These are phyloP conservation scores for Brassica rapa DNA, from an alignment of 345 rosid species.

Conservation along the genomic window DNA sequence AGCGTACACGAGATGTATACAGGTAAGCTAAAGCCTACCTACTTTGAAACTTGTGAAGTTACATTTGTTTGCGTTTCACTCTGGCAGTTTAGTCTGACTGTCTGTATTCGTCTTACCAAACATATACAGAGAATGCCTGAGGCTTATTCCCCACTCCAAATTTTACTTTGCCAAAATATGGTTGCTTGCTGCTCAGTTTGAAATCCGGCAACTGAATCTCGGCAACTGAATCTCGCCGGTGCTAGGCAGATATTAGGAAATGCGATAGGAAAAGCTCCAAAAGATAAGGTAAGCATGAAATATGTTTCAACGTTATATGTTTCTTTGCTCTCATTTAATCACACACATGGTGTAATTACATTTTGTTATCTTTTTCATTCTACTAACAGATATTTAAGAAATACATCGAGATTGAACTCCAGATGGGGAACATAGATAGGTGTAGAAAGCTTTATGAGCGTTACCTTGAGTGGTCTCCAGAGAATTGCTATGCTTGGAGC, in stretches of 20 bases:
- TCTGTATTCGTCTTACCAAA: background rate
- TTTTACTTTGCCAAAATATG: conserved; percentile 13
- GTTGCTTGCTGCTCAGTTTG: conserved; percentile 14
- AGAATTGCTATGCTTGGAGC: conserved; percentile 11
- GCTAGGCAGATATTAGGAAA: conserved; percentile 10
- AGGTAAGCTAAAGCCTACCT: background rate
- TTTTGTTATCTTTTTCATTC: background rate
- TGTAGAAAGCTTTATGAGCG: conserved; percentile 3
- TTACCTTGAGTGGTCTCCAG: conserved; percentile 19
- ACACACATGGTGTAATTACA: background rate
- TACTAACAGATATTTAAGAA: conserved; percentile 10
- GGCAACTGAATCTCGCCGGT: background rate
- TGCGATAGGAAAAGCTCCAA: conserved; percentile 18
- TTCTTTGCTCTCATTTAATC: background rate
- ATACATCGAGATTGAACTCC: conserved; percentile 5
- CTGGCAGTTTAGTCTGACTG: conserved; percentile 1
- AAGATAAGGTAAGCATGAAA: conserved; percentile 2
- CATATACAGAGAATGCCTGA: conserved; percentile 2
- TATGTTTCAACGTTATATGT: background rate
- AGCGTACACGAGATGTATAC: conserved; percentile 15
- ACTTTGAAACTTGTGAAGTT: background rate
- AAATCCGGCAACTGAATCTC: background rate
- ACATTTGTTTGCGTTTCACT: background rate
- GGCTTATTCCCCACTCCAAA: conserved; percentile 13
- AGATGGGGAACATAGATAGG: conserved; percentile 4